Conservation (phyloP, 1,284 basidiomycete genomes). For the Rhodotorula sp. region DNA sequence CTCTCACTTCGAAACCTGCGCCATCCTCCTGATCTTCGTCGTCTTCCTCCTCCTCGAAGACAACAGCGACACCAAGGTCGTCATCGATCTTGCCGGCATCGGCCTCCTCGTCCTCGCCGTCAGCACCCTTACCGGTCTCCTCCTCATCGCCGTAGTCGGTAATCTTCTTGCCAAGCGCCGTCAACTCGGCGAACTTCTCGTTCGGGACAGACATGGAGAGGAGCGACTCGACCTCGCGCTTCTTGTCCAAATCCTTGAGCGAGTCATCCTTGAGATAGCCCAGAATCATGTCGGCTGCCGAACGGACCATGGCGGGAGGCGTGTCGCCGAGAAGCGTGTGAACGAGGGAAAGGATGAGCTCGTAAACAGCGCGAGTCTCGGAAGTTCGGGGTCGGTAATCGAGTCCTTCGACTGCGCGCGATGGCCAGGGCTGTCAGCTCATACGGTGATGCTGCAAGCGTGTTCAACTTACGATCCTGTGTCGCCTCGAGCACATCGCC, state of each 20-base stretch:
- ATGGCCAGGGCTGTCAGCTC: not conserved
- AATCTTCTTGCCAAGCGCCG: slow-evolving; percentile 89
- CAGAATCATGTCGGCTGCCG: slow-evolving; percentile 86
- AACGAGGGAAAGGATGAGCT: slow-evolving; percentile 81
- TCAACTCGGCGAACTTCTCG: slow-evolving; percentile 80
- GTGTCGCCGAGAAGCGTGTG: slow-evolving; percentile 85
- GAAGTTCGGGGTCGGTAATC: slow-evolving; percentile 88
- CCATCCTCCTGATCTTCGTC: slow-evolving; percentile 72
- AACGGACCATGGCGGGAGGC: slow-evolving; percentile 90
- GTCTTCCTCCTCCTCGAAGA: slow-evolving; percentile 94
- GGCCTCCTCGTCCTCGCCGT: slow-evolving; percentile 67
- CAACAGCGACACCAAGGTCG: slow-evolving; percentile 82
- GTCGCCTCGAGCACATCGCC: slow-evolving; percentile 90
- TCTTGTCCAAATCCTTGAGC: slow-evolving; percentile 96
- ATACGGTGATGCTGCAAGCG: not conserved
- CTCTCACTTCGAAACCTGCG: slow-evolving; percentile 52
- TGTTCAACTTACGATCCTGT: slow-evolving; percentile 57
- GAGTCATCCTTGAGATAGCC: slow-evolving; percentile 86
- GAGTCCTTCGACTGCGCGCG: slow-evolving; percentile 72
- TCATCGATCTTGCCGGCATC: slow-evolving; percentile 63
- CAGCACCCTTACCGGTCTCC: slow-evolving; percentile 69
- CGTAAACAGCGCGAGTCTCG: slow-evolving; percentile 92
- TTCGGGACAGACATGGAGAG: slow-evolving; percentile 63
- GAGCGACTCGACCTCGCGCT: slow-evolving; percentile 86
- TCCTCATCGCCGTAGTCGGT: slow-evolving; percentile 93